Conservation (phyloP, 1,139 yeast species). For the Blastobotrys capitulatus region DNA sequence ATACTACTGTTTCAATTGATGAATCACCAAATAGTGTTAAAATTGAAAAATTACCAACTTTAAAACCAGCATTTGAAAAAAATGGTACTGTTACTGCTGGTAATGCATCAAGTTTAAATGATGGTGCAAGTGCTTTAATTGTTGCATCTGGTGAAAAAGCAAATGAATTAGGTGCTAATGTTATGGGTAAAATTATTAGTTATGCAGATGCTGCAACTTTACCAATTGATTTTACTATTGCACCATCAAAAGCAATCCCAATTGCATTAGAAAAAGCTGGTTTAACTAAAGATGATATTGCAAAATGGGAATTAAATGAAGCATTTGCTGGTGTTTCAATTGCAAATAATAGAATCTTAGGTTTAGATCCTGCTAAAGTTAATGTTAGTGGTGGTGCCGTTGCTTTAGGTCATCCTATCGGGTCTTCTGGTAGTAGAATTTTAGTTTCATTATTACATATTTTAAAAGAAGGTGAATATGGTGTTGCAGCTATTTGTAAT, state of each 20-base stretch:
- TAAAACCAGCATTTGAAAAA: slow-evolving; percentile 84
- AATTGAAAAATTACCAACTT: slow-evolving; percentile 60
- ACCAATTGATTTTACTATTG: slow-evolving; percentile 89
- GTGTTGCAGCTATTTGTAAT: slow-evolving; percentile 91
- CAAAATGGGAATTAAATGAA: slow-evolving; percentile 83
- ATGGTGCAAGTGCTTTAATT: slow-evolving; percentile 89
- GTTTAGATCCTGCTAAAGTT: slow-evolving; percentile 61
- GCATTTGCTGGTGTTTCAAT: slow-evolving; percentile 91
- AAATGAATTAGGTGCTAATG: slow-evolving; percentile 59
- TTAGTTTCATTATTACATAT: slow-evolving; percentile 73
- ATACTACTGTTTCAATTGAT: slow-evolving; percentile 48
- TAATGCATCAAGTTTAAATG: slow-evolving; percentile 86
- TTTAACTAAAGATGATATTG: slow-evolving; percentile 40
- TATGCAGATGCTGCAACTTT: slow-evolving; percentile 95
- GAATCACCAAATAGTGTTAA: slow-evolving; percentile 64
- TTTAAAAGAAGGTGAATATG: slow-evolving; percentile 77
- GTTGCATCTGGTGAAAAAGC: slow-evolving; percentile 71
- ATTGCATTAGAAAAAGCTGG: slow-evolving; percentile 66
- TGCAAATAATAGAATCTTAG: slow-evolving; percentile 69
- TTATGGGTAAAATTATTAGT: slow-evolving; percentile 68
- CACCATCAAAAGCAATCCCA: slow-evolving; percentile 88
- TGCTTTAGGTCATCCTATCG: slow-evolving; percentile 92
- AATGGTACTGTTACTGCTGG: slow-evolving; percentile 95
- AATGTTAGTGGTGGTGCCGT: slow-evolving; percentile 96
- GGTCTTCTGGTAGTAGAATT: slow-evolving; percentile 92